Conservation (phyloP, 164 flowering plant species). For the Nymphaea thermarum region DNA sequence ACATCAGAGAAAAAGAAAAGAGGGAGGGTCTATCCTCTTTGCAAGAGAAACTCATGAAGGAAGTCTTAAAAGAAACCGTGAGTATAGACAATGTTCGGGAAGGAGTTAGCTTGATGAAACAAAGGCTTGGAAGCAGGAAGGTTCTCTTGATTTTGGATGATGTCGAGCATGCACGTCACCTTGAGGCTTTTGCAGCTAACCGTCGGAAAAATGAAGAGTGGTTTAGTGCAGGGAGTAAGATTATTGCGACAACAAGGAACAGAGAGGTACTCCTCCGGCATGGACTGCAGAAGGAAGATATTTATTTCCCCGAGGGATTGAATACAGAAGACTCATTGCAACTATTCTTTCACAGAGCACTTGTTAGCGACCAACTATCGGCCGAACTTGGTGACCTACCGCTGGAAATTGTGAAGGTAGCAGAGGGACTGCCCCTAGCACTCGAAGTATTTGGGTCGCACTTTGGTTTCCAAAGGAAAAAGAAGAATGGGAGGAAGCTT, state of each 20-base stretch:
- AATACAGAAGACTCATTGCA: not conserved
- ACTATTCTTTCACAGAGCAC: not conserved
- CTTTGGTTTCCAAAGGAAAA: too few relatives aligned
- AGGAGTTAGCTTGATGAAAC: not conserved
- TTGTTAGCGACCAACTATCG: too few relatives aligned
- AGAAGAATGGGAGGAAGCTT: too few relatives aligned
- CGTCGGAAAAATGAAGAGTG: not conserved
- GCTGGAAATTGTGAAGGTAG: too few relatives aligned
- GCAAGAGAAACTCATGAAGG: not conserved
- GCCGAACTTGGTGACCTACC: too few relatives aligned
- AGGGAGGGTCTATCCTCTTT: not conserved
- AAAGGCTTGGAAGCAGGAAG: not conserved
- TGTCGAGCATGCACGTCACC: not conserved
- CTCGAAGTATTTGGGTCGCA: too few relatives aligned
- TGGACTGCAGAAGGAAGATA: not conserved
- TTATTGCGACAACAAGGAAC: not conserved
- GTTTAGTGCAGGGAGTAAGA: not conserved
- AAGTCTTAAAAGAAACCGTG: not conserved
- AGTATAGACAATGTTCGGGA: not conserved
- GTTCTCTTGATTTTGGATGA: not conserved
- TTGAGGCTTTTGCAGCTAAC: not conserved
- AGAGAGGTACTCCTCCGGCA: not conserved
- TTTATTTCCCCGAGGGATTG: not conserved
- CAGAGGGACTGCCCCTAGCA: too few relatives aligned
- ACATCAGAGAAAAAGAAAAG: not conserved